Base-by-base conservation (phyloP, 1,284 basidiomycete species). In the Cryptococcus jaspeensis region DNA sequence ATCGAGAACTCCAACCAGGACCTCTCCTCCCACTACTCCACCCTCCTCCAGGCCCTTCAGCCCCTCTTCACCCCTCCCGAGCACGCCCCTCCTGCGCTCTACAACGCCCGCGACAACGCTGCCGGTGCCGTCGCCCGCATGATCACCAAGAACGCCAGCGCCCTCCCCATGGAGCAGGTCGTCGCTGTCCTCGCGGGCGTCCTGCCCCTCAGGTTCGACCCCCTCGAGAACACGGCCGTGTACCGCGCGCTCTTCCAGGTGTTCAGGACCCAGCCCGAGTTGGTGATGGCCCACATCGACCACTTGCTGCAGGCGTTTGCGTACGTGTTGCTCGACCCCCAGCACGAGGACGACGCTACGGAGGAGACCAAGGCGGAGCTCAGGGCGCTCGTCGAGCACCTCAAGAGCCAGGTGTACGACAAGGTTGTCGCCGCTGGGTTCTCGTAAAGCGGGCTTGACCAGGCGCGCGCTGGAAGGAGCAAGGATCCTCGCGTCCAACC, bases 51-150 rank as follows among this genome's bases (percentile, higher is more conserved):
- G 44, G 87, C 87, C 4, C 85, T 99, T 50, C 87, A 85, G 47
- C 89, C 90, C 7, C 83, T 95, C 65, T 99, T 99, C 78, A 78
- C 82, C 50, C 83, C 89, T 49, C 67, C 84, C 2, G 80, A 85
- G 11, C 71, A 73, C 60, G 71, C 76, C 22, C 66, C 74, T 15
- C 77, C 85, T 5, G 80, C 89, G 11, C 82, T 83, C 46, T 79
- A 89, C 63, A 94, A 93, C 68, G 93, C 94, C 18, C 88, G 88
- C 59, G 96, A 99, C 78, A 99, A 99, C 74, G 96, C 96, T 12
- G 85, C 89, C 32, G 96, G 96, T 53, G 92, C 93, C 48, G 87
- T 99, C 53, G 86, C 86, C 5, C 87, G 96, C 32, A 84, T 99
- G 79, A 88, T 99, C 70, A 77, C 87, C 68, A 90, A 89, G 76